Base-by-base conservation (phyloP, 2,329 filamentous ascomycete species). In the Fusarium beomiforme region DNA sequence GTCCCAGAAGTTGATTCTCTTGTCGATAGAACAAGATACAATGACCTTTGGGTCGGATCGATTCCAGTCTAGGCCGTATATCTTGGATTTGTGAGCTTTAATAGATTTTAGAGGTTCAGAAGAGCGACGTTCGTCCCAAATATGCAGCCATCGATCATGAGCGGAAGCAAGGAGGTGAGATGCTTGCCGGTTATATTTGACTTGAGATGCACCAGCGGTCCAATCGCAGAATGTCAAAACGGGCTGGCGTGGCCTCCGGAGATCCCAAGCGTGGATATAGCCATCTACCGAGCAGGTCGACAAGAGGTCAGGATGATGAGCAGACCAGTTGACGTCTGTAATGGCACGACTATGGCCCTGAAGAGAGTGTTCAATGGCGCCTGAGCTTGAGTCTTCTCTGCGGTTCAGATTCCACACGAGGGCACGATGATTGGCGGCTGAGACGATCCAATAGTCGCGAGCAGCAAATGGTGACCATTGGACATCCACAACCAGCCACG, bases 1-100 rank as follows among this genome's bases (percentile, higher is more conserved):
- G 79, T 97, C 92, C 95, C 95, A 98, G 71, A 97, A 92, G 78
- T 97, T 97, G 81, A 98, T 95, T 42, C 92, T 97, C 78, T 92
- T 94, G 78, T 98, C 95, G 51, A 98, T 84, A 3, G 95, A 97
- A 80, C 95, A 98, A 5, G 95, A 98, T 9, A 94, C 90, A 54
- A 98, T 85, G 37, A 90, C 91, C 13, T 89, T 91, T 3, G 89
- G 82, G 50, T 90, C 86, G 16, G 91, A 92, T 55, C 95, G 89
- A 78, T 97, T 97, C 95, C 95, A 98, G 81, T 98, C 95, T 36
- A 98, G 86, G 31, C 95, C 95, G 78, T 98, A 98, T 65, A 98
- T 97, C 81, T 97, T 98, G 39, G 94, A 97, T 34, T 89, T 90
- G 76, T 98, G 95, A 0, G 95, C 95, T 77, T 91, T 90, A 69